Conservation (phyloP, 2,329 filamentous ascomycete species). For the Escovopsis weberi region DNA sequence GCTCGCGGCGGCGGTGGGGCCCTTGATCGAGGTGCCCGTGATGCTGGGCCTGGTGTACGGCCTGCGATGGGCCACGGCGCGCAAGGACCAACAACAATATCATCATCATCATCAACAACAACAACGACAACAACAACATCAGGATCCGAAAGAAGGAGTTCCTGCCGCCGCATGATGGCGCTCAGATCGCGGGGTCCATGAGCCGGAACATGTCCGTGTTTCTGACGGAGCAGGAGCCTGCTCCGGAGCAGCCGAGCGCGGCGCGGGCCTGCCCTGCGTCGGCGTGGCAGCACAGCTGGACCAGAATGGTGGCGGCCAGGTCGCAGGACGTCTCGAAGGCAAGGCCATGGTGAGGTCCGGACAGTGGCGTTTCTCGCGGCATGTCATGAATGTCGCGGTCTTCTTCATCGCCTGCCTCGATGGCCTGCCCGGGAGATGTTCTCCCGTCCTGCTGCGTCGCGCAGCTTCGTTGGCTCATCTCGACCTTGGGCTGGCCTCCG, state of each 20-base stretch:
- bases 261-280: conserved; percentile 3
- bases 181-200: not conserved
- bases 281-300: conserved; percentile 2
- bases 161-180: too few relatives aligned
- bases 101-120: too few relatives aligned
- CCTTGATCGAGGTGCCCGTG: conserved; percentile 76
- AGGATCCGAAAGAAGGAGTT: too few relatives aligned
- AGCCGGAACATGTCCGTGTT: conserved; percentile 6
- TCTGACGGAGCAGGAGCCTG: conserved; percentile 4
- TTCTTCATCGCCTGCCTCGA: not conserved
- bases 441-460: not conserved
- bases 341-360: not conserved
- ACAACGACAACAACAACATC: too few relatives aligned
- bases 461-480: too few relatives aligned
- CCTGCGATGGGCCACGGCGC: conserved; percentile 40
- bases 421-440: not conserved
- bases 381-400: not conserved
- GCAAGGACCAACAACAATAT: too few relatives aligned
- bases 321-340: conserved; percentile 4
- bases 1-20: conserved; percentile 69
- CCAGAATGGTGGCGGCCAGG: conserved; percentile 5
- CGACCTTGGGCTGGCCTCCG: too few relatives aligned
- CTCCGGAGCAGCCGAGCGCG: conserved; percentile 4
- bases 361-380: not conserved
- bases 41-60: conserved; percentile 64